These are phyloP conservation scores for Cryptosporidium ryanae DNA, from an alignment of 169 alveolate species.

Conservation along the genomic window DNA sequence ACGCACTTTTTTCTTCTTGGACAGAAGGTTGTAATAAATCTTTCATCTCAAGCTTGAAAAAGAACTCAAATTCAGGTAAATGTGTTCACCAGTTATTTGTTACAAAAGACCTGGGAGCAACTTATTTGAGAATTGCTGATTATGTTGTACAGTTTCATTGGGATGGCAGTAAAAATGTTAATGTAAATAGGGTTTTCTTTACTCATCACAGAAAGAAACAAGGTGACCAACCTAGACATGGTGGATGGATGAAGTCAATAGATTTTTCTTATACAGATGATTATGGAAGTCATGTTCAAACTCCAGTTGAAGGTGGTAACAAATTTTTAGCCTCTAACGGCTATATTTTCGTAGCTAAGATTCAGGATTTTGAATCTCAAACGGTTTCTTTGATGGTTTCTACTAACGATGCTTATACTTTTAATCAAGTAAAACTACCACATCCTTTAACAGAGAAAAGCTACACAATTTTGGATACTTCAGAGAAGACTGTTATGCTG, in stretches of 20 bases:
- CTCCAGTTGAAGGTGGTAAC: conserved; percentile 91
- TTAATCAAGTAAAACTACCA: conserved; percentile 90
- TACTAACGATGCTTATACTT: conserved; percentile 87
- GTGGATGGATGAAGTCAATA: conserved; percentile 92
- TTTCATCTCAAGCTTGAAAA: conserved; percentile 39
- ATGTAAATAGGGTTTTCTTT: conserved; percentile 80
- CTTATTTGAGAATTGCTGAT: conserved; percentile 79
- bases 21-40: conserved; percentile 84
- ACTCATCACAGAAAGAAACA: conserved; percentile 84
- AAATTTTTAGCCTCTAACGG: conserved; percentile 92
- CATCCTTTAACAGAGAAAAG: conserved; percentile 91
- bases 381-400: conserved; percentile 93
- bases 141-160: conserved; percentile 93
- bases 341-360: conserved; percentile 94
- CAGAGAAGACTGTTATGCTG: conserved; percentile 95
- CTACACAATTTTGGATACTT: conserved; percentile 95
- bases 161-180: conserved; percentile 85
- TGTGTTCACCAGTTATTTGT: conserved; percentile 89
- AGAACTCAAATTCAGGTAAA: conserved; percentile 78
- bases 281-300: conserved; percentile 84
- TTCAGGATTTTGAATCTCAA: conserved; percentile 84
- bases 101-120: conserved; percentile 88
- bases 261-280: conserved; percentile 91
- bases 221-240: conserved; percentile 88
- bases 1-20: conserved; percentile 89